phyloP scores from a whole-genome alignment of 208 protist species.

The Phytomonas francai region DNA sequence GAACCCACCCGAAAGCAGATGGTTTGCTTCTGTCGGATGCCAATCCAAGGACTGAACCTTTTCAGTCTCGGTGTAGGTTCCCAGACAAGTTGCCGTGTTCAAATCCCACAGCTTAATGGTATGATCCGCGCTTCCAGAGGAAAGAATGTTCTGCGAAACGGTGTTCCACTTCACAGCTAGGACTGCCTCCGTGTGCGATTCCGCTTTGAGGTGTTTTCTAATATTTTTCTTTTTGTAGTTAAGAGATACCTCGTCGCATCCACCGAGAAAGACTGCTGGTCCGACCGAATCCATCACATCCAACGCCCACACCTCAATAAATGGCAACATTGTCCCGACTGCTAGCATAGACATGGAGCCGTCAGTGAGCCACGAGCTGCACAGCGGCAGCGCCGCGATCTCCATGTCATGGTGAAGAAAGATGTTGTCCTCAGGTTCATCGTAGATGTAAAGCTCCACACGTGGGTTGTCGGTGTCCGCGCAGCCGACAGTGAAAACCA shows the following conservation, averaged over 20 bases:
- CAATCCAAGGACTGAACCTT: slow-evolving; percentile 90
- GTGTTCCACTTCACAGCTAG: slow-evolving; percentile 92
- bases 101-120: slow-evolving; percentile 97
- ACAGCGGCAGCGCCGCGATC: slow-evolving; percentile 91
- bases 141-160: slow-evolving; percentile 87
- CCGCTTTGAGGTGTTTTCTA: slow-evolving; percentile 36
- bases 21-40: slow-evolving; percentile 76
- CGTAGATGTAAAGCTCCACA: slow-evolving; percentile 94
- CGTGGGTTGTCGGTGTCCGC: slow-evolving; percentile 70
- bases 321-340: slow-evolving; percentile 95
- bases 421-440: slow-evolving; percentile 92
- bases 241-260: slow-evolving; percentile 44
- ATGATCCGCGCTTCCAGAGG: slow-evolving; percentile 91
- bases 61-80: slow-evolving; percentile 87
- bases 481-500: slow-evolving; percentile 57
- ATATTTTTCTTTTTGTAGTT: slow-evolving; percentile 65
- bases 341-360: slow-evolving; percentile 89
- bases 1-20: slow-evolving; percentile 85
- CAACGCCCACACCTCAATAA: slow-evolving; percentile 96
- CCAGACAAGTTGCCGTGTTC: slow-evolving; percentile 52
- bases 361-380: slow-evolving; percentile 91
- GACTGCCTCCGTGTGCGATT: slow-evolving; percentile 94
- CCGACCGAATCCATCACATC: slow-evolving; percentile 94
- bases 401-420: slow-evolving; percentile 97
- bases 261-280: slow-evolving; percentile 89